Evolutionary conservation across 495 filamentous ascomycete species (phyloP).

Genomic region (Poronia punctata): DNA sequence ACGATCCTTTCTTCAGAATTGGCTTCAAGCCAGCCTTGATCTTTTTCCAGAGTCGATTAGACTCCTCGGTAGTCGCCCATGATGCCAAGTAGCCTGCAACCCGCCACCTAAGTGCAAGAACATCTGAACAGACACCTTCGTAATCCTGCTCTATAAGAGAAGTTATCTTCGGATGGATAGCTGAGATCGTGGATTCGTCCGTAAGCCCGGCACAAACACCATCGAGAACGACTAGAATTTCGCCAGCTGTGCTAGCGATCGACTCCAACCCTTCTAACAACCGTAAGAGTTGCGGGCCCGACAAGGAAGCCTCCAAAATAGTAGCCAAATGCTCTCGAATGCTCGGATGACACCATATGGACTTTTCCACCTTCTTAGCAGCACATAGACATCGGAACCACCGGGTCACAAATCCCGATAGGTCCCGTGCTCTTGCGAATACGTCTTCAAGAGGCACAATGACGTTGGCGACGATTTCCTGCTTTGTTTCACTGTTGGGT

Average conservation of each 20-base stretch:
- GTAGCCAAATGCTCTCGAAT: constrained; percentile 40
- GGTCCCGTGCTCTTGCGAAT: constrained; percentile 58
- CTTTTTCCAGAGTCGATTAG: constrained; percentile 27
- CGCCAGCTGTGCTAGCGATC: constrained; percentile 18
- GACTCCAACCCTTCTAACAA: constrained; percentile 34
- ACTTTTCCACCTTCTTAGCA: constrained; percentile 26
- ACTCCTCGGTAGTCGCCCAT: constrained; percentile 28
- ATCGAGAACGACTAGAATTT: constrained; percentile 37
- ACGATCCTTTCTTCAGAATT: constrained; percentile 24
- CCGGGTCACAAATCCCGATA: constrained; percentile 56
- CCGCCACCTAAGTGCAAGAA: constrained; percentile 31
- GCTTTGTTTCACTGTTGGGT: constrained; percentile 11
- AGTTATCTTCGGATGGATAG: constrained; percentile 29
- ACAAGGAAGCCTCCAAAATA: constrained; percentile 38
- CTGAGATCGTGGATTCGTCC: constrained; percentile 35
- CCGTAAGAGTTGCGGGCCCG: constrained; percentile 39
- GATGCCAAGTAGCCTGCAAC: constrained; percentile 29
- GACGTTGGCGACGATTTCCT: constrained; percentile 29
- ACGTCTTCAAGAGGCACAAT: constrained; percentile 55
- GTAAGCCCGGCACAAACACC: constrained; percentile 40
- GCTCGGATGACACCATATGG: constrained; percentile 56
- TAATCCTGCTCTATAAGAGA: constrained; percentile 14
- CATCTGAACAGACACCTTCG: constrained; percentile 8
- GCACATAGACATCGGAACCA: constrained; percentile 62
- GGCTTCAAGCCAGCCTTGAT: constrained; percentile 27